These are phyloP conservation scores for Kokia cookei DNA, from an alignment of 441 rosid species.

Conservation along the genomic window DNA sequence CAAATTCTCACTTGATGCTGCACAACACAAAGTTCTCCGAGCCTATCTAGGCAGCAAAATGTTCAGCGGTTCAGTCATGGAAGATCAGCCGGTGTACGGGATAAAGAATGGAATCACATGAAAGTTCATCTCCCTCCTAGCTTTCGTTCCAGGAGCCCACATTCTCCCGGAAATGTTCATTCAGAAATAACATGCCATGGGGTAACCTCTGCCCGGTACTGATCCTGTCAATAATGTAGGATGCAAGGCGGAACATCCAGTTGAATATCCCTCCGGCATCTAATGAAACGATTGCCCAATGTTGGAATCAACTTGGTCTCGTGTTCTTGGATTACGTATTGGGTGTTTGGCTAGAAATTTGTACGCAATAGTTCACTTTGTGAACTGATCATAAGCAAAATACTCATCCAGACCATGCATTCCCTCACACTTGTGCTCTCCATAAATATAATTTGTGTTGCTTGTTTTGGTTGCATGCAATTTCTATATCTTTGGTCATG, in stretches of 20 bases:
- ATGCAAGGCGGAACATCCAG: slow-evolving; percentile 67
- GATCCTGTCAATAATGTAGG: slow-evolving; percentile 39
- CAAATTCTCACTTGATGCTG: slow-evolving; percentile 46
- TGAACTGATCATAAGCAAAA: slow-evolving; percentile 44
- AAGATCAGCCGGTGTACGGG: slow-evolving; percentile 43
- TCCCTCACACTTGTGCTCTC: slow-evolving; percentile 59
- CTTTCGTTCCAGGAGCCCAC: slow-evolving; percentile 57
- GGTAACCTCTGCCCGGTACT: slow-evolving; percentile 44
- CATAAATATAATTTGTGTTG: slow-evolving; percentile 40
- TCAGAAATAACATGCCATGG: slow-evolving; percentile 66
- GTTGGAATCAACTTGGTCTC: slow-evolving; percentile 24
- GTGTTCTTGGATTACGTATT: slow-evolving; percentile 37
- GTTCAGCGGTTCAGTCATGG: slow-evolving; percentile 47
- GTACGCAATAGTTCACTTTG: slow-evolving; percentile 53
- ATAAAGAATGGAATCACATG: slow-evolving; percentile 65
- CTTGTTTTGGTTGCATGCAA: slow-evolving; percentile 18
- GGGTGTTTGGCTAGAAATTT: slow-evolving; percentile 48
- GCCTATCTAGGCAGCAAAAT: slow-evolving; percentile 87
- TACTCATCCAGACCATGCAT: slow-evolving; percentile 30
- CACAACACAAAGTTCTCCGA: slow-evolving; percentile 79
- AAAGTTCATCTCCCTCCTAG: slow-evolving; percentile 61
- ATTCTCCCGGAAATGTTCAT: slow-evolving; percentile 80
- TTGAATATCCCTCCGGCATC: slow-evolving; percentile 72
- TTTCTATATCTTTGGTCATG: slow-evolving; percentile 7
- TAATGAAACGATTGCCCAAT: slow-evolving; percentile 73